Base-by-base conservation (phyloP, 2,329 filamentous ascomycete species). In the Fusarium poae region DNA sequence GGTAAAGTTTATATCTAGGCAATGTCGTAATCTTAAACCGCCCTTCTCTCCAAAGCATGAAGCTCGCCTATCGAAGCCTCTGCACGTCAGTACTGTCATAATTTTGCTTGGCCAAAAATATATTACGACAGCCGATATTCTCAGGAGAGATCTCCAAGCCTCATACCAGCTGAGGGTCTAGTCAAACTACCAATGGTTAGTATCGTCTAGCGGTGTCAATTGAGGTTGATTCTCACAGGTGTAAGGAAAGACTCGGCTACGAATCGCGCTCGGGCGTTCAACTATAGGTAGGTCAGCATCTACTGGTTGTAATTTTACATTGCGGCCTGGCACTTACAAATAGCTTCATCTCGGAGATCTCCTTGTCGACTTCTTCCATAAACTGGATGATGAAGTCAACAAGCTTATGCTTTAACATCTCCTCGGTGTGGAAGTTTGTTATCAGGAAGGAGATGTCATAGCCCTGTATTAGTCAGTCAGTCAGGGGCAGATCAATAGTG, bases 331-430 rank as follows among this genome's bases (percentile, higher is more conserved):
- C 32, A 85, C 93, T 73, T 87, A 97, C 95, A 81, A 99, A 99
- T 76, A 99, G 91, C 87, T 99, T 99, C 96, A 99, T 98, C 83
- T 99, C 97, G 5, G 96, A 98, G 64, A 99, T 99, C 81, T 99
- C 96, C 86, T 99, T 99, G 81, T 99, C 97, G 6, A 99, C 97
- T 80, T 99, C 96, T 81, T 99, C 95, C 95, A 99, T 98, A 77
- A 99, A 99, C 77, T 98, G 91, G 71, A 99, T 97, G 73, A 99
- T 97, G 77, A 99, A 99, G 80, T 99, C 96, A 34, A 99, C 97
- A 73, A 99, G 86, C 85, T 99, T 98, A 80, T 99, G 95, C 85
- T 98, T 98, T 78, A 98, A 81, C 94, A 99, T 97, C 79, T 97
- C 92, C 81, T 98, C 96, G 6, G 96, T 98, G 77, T 99, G 96